A percentile compares a stretch with the other conserved stretches of the same genome.
phyloP scores from a whole-genome alignment of 768 basidiomycete species.

The Sporobolomyces pararoseus region DNA sequence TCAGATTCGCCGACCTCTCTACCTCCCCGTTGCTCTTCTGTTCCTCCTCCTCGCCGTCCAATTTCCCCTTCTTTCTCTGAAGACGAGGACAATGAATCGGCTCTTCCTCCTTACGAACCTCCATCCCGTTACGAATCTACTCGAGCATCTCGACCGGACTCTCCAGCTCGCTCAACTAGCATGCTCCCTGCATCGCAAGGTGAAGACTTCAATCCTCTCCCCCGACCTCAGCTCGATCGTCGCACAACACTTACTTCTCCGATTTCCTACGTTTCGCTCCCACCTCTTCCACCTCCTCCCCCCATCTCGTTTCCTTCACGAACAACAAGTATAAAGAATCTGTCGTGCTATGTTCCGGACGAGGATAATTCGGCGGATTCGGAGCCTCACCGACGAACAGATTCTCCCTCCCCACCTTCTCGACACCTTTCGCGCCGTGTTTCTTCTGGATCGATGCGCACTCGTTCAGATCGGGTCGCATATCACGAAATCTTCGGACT shows the following conservation, averaged over 20 bases:
- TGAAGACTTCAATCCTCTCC: too few species aligned
- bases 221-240: background rate
- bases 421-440: background rate
- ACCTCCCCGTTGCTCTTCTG: background rate
- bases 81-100: conserved; percentile 4
- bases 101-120: conserved; percentile 9
- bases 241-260: background rate
- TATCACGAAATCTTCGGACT: background rate
- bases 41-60: background rate
- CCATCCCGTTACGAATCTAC: background rate
- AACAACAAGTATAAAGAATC: background rate
- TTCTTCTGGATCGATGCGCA: background rate
- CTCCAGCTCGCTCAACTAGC: background rate
- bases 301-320: background rate
- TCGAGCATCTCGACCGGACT: background rate
- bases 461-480: background rate
- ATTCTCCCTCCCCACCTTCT: too few species aligned
- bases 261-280: background rate
- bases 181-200: background rate
- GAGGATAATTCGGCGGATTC: too few species aligned
- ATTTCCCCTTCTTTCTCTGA: background rate
- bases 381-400: too few species aligned
- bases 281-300: background rate
- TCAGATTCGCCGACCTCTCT: background rate
- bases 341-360: too few species aligned